Conservation (phyloP, 1,284 basidiomycete genomes). For the Trametes sp. region DNA sequence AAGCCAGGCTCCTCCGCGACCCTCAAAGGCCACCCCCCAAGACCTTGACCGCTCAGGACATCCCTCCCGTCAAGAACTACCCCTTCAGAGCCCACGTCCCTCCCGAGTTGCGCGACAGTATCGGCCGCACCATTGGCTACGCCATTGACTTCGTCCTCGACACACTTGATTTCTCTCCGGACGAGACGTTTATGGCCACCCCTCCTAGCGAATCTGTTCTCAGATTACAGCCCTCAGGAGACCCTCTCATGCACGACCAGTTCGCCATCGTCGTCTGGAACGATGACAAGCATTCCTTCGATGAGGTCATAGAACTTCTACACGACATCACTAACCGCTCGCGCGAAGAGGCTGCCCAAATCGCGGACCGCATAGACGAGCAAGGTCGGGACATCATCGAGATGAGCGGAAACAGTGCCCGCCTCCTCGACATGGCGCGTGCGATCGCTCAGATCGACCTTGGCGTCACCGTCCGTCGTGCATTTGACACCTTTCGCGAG, state of each 20-base stretch:
- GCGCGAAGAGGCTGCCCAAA: constrained; percentile 68
- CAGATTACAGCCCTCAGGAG: constrained; percentile 73
- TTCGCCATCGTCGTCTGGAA: constrained; percentile 94
- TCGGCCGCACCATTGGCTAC: constrained; percentile 78
- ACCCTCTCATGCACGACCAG: constrained; percentile 78
- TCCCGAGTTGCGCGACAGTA: constrained; percentile 72
- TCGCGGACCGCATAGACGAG: constrained; percentile 80
- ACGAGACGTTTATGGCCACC: constrained; percentile 65
- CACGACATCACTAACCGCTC: constrained; percentile 70
- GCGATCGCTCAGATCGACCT: constrained; percentile 90
- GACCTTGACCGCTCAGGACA: constrained; percentile 51
- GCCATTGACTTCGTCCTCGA: constrained; percentile 88
- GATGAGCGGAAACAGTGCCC: constrained; percentile 71
- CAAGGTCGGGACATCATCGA: constrained; percentile 89
- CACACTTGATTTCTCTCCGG: constrained; percentile 86
- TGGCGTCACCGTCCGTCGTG: constrained; percentile 88
- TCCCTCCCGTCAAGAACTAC: constrained; percentile 66
- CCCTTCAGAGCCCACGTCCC: constrained; percentile 64
- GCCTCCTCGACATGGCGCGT: constrained; percentile 83
- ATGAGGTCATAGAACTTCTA: constrained; percentile 87
- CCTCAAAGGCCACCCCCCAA: constrained; percentile 45
- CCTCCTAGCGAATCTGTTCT: constrained; percentile 76
- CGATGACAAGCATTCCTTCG: constrained; percentile 96
- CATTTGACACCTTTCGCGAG: constrained; percentile 91
- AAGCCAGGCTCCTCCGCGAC: constrained; percentile 38